A percentile compares a stretch with the other conserved stretches of the same genome.
These are phyloP conservation scores for Endoconidiophora laricicola DNA, from an alignment of 2,329 filamentous ascomycete genomes.

Conservation along the genomic window DNA sequence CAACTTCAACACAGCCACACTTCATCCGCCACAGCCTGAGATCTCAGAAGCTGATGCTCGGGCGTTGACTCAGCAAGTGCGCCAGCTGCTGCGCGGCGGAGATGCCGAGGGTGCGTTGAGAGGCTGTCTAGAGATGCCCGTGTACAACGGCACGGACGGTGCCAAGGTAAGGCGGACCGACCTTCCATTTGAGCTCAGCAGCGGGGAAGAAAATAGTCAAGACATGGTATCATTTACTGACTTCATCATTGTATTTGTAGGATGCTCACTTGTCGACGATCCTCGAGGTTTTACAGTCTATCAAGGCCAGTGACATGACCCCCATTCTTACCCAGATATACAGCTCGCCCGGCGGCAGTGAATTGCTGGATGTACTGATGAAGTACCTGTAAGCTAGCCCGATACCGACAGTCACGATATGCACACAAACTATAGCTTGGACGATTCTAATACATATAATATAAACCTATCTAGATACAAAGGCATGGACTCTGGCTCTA, in stretches of 20 bases:
- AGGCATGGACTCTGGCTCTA: slow-evolving; percentile 50
- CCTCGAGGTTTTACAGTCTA: slow-evolving; percentile 84
- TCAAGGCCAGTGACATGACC: slow-evolving; percentile 91
- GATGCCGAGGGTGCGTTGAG: slow-evolving; percentile 76
- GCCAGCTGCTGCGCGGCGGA: slow-evolving; percentile 72
- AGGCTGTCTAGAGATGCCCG: slow-evolving; percentile 69
- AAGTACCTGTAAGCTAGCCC: slow-evolving; percentile 66
- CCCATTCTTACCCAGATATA: slow-evolving; percentile 73
- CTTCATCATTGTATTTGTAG: slow-evolving; percentile 26
- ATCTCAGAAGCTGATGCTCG: slow-evolving; percentile 65
- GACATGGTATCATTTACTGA: slow-evolving; percentile 12
- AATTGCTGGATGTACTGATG: slow-evolving; percentile 84
- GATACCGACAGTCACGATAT: not conserved
- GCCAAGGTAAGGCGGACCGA: slow-evolving; percentile 33
- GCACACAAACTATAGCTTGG: not conserved
- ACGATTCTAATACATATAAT: not conserved
- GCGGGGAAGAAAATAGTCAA: not conserved
- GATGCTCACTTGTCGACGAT: slow-evolving; percentile 78
- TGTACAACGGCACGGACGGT: slow-evolving; percentile 45
- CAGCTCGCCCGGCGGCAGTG: slow-evolving; percentile 58
- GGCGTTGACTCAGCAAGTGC: slow-evolving; percentile 60
- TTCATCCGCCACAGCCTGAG: slow-evolving; percentile 61
- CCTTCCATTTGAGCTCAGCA: not conserved
- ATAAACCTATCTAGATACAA: slow-evolving; percentile 50
- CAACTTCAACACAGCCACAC: slow-evolving; percentile 80